Percentiles rank a stretch among this genome's conserved stretches.
Evolutionary conservation across 116 monocot species (phyloP).

Genomic region (Thalassia testudinum): DNA sequence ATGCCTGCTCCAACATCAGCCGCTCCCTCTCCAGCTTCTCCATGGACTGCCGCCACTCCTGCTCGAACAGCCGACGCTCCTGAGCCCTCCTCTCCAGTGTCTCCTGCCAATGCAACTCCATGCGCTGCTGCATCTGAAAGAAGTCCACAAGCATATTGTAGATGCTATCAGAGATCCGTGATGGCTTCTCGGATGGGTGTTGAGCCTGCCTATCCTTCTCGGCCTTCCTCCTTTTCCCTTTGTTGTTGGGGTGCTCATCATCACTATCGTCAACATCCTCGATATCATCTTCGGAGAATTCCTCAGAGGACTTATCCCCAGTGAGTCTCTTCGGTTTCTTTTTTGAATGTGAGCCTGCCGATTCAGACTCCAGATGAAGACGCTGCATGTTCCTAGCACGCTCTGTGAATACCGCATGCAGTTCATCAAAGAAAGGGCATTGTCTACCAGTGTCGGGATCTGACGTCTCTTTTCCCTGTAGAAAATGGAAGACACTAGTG

Average conservation of each 20-base stretch:
- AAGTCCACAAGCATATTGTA: conserved; percentile 60
- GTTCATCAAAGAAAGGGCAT: conserved; percentile 84
- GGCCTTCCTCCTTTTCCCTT: conserved; percentile 31
- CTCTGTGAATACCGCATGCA: conserved; percentile 64
- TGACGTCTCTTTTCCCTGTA: conserved; percentile 64
- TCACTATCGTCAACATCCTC: conserved; percentile 46
- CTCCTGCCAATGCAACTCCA: conserved; percentile 73
- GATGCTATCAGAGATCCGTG: conserved; percentile 15
- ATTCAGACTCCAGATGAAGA: conserved; percentile 25
- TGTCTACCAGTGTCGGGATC: conserved; percentile 52
- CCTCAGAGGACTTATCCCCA: conserved; percentile 44
- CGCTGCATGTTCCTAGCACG: conserved; percentile 54
- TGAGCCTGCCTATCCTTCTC: conserved; percentile 19
- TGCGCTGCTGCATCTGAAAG: conserved; percentile 65
- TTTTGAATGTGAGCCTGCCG: conserved; percentile 26
- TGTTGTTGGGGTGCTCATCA: conserved; percentile 21
- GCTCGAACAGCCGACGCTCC: conserved; percentile 52
- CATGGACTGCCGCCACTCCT: conserved; percentile 89
- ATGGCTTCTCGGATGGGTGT: conserved; percentile 17
- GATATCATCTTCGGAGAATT: conserved; percentile 33
- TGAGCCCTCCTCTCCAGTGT: conserved; percentile 50
- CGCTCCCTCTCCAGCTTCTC: conserved; percentile 90
- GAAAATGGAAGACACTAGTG: no score
- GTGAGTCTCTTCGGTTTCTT: conserved; percentile 55
- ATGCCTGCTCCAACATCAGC: conserved; percentile 70